phyloP scores from a whole-genome alignment of 2,329 filamentous ascomycete genomes.

The Pseudogymnoascus sp. region DNA sequence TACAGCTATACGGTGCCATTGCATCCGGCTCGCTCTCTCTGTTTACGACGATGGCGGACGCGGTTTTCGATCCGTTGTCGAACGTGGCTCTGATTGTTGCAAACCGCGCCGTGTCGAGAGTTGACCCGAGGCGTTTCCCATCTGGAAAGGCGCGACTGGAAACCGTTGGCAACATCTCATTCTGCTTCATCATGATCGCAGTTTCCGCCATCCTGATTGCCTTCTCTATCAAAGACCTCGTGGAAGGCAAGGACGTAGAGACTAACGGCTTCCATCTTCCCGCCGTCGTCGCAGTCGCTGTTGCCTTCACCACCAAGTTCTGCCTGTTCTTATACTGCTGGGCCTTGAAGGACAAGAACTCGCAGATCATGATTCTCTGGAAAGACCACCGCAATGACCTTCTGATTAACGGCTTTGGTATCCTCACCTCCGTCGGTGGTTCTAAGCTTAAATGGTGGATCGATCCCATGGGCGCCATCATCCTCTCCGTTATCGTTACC shows the following conservation, averaged over 20 bases:
- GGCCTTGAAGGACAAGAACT: constrained; percentile 82
- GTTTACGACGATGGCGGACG: constrained; percentile 95
- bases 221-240: constrained; percentile 68
- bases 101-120: constrained; percentile 77
- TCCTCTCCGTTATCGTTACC: constrained; percentile 71
- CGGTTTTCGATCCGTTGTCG: constrained; percentile 84
- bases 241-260: constrained; percentile 37
- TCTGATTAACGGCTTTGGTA: constrained; percentile 90
- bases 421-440: constrained; percentile 85
- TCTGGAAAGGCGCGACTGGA: constrained; percentile 91
- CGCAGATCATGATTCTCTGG: constrained; percentile 86
- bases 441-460: constrained; percentile 89
- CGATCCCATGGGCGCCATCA: constrained; percentile 82
- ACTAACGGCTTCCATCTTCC: constrained; percentile 66
- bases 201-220: constrained; percentile 91
- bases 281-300: constrained; percentile 73
- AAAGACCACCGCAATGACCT: constrained; percentile 96
- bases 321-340: constrained; percentile 84
- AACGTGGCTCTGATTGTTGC: constrained; percentile 82
- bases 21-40: constrained; percentile 86
- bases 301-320: constrained; percentile 81
- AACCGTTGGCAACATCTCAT: constrained; percentile 90
- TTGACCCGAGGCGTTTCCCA: constrained; percentile 79
- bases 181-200: constrained; percentile 91
- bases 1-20: constrained; percentile 85